These are phyloP conservation scores for Patellifolia procumbens DNA, from an alignment of 179 eudicot species.

Conservation along the genomic window DNA sequence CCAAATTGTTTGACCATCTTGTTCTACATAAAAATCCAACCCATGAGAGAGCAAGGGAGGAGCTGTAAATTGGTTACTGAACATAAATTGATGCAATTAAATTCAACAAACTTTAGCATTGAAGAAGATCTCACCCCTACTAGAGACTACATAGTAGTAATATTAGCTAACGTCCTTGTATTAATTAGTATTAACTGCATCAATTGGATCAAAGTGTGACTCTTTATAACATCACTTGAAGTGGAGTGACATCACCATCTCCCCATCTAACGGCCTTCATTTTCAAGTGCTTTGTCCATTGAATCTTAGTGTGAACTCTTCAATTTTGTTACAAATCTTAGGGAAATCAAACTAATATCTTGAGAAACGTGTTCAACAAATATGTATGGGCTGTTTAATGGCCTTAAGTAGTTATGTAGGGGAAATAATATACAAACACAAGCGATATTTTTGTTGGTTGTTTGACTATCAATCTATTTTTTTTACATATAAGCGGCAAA, in stretches of 20 bases:
- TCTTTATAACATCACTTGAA: not conserved
- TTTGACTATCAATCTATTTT: too few species aligned
- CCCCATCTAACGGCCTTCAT: constrained; percentile 19
- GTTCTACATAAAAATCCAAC: too few species aligned
- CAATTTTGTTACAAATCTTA: not conserved
- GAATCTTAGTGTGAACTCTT: not conserved
- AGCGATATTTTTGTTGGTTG: too few species aligned
- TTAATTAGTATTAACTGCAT: constrained; percentile 34
- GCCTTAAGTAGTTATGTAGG: too few species aligned
- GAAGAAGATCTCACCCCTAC: constrained; percentile 20
- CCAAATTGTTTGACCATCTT: too few species aligned
- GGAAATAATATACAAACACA: too few species aligned
- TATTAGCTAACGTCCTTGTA: constrained; percentile 32
- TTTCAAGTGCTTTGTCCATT: not conserved
- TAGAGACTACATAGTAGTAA: constrained; percentile 19
- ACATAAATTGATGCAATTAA: not conserved
- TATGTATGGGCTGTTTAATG: too few species aligned
- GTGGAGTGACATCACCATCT: constrained; percentile 11
- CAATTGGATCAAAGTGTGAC: constrained; percentile 22
- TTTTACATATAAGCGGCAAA: too few species aligned
- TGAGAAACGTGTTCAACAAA: too few species aligned
- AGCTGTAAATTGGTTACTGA: not conserved
- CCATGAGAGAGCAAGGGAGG: too few species aligned
- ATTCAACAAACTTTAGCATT: not conserved
- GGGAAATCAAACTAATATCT: not conserved